phyloP scores from a whole-genome alignment of 1,284 basidiomycete species.

The Cryptococcus floricola region DNA sequence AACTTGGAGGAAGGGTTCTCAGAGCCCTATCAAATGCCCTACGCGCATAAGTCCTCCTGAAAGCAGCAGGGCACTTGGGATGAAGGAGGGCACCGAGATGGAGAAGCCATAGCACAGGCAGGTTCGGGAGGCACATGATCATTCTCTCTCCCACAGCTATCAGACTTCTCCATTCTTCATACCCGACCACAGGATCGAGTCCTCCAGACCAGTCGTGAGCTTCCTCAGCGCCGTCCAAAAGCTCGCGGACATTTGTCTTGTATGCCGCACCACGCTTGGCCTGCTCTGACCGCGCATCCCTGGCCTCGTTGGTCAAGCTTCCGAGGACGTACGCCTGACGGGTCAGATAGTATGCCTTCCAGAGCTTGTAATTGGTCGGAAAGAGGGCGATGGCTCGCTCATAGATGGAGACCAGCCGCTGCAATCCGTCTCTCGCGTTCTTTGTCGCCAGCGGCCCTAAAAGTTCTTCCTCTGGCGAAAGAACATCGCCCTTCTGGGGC shows the following conservation, averaged over 20 bases:
- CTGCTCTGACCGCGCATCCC: slow-evolving; percentile 51
- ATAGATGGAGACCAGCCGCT: slow-evolving; percentile 83
- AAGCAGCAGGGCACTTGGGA: slow-evolving; percentile 75
- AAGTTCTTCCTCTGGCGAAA: slow-evolving; percentile 38
- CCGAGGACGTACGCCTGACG: slow-evolving; percentile 86
- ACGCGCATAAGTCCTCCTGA: slow-evolving; percentile 86
- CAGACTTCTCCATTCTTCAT: slow-evolving; percentile 89
- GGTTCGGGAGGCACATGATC: slow-evolving; percentile 78
- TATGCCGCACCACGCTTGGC: slow-evolving; percentile 71
- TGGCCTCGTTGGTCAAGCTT: slow-evolving; percentile 49
- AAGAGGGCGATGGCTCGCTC: slow-evolving; percentile 87
- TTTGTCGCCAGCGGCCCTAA: slow-evolving; percentile 62
- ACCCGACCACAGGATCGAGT: slow-evolving; percentile 81
- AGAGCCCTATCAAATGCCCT: slow-evolving; percentile 92
- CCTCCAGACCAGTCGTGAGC: slow-evolving; percentile 81
- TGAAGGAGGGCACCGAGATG: slow-evolving; percentile 89
- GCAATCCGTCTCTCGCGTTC: slow-evolving; percentile 67
- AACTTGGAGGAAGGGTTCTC: slow-evolving; percentile 84
- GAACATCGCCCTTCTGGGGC: slow-evolving; percentile 44
- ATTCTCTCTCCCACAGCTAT: slow-evolving; percentile 87
- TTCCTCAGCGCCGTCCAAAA: slow-evolving; percentile 81
- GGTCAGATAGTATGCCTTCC: slow-evolving; percentile 85
- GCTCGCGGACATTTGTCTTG: slow-evolving; percentile 80
- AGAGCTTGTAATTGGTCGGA: slow-evolving; percentile 85
- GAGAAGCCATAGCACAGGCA: slow-evolving; percentile 90